A percentile compares a stretch with the other conserved stretches of the same genome.
phyloP scores from a whole-genome alignment of 805 yeast species.

The Yamadazyma phyllophila region DNA sequence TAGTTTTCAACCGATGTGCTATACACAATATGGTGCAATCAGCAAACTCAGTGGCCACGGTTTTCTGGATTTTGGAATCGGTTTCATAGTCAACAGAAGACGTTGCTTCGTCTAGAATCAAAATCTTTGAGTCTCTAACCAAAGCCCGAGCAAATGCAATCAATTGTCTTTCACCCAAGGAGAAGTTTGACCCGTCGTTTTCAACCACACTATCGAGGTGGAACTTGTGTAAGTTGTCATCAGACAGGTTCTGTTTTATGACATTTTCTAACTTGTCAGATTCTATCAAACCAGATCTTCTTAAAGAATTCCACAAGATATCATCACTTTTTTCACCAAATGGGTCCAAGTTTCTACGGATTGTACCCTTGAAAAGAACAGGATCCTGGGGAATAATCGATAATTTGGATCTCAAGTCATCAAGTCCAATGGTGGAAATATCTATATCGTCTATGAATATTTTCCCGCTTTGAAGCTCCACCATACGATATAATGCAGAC shows the following conservation, averaged over 20 bases:
- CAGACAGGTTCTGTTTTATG: slow-evolving; percentile 25
- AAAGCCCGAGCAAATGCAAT: slow-evolving; percentile 84
- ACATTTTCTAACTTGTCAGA: slow-evolving; percentile 21
- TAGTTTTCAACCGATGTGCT: slow-evolving; percentile 80
- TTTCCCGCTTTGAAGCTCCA: slow-evolving; percentile 49
- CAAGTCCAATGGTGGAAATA: slow-evolving; percentile 49
- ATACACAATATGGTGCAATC: slow-evolving; percentile 78
- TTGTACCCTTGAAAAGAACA: slow-evolving; percentile 56
- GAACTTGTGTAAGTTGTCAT: slow-evolving; percentile 31
- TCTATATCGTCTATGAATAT: slow-evolving; percentile 58
- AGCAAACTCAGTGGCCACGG: slow-evolving; percentile 63
- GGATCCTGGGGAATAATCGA: slow-evolving; percentile 74
- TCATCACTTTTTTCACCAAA: slow-evolving; percentile 50
- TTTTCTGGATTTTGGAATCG: slow-evolving; percentile 73
- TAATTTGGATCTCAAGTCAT: slow-evolving; percentile 51
- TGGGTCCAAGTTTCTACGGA: slow-evolving; percentile 61
- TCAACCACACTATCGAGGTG: slow-evolving; percentile 47
- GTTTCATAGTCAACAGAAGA: slow-evolving; percentile 82
- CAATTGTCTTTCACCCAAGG: slow-evolving; percentile 74
- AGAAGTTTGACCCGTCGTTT: slow-evolving; percentile 70
- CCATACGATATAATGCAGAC: slow-evolving; percentile 57
- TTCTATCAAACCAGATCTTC: slow-evolving; percentile 54
- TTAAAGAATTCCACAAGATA: slow-evolving; percentile 55
- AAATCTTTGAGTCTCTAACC: slow-evolving; percentile 67
- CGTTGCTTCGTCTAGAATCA: slow-evolving; percentile 82